These are phyloP conservation scores for Wickerhamia fluorescens DNA, from an alignment of 805 yeast genomes.

Conservation along the genomic window DNA sequence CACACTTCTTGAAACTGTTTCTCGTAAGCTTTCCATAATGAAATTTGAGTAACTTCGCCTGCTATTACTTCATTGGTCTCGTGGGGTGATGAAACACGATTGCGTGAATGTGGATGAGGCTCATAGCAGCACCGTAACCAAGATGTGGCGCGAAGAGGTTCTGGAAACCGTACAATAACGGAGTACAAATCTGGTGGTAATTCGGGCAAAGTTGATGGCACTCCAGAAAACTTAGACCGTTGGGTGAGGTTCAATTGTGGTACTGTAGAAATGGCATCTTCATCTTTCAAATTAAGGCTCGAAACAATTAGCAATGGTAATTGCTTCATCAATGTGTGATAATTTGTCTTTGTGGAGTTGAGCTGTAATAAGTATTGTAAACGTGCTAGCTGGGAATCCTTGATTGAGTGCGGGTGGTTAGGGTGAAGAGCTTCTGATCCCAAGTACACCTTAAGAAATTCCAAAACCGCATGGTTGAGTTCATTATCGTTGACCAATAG, in stretches of 20 bases:
- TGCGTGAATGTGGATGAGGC: slow-evolving; percentile 42
- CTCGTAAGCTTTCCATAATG: slow-evolving; percentile 94
- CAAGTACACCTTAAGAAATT: slow-evolving; percentile 74
- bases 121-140: slow-evolving; percentile 94
- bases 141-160: slow-evolving; percentile 85
- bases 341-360: slow-evolving; percentile 39
- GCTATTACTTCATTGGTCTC: slow-evolving; percentile 18
- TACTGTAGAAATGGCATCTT: slow-evolving; percentile 14
- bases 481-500: slow-evolving; percentile 67
- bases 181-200: slow-evolving; percentile 48
- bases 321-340: slow-evolving; percentile 46
- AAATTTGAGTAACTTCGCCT: slow-evolving; percentile 90
- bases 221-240: slow-evolving; percentile 40
- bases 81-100: slow-evolving; percentile 3
- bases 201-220: slow-evolving; percentile 61
- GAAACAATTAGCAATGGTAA: slow-evolving; percentile 51
- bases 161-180: slow-evolving; percentile 60
- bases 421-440: slow-evolving; percentile 48
- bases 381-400: slow-evolving; percentile 27
- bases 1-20: slow-evolving; percentile 67
- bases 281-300: slow-evolving; percentile 30
- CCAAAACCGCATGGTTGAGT: slow-evolving; percentile 64
- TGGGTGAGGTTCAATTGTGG: slow-evolving; percentile 35
- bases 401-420: slow-evolving; percentile 18
- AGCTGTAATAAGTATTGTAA: slow-evolving; percentile 47